Percentiles rank a stretch among this genome's conserved stretches.
Conservation (phyloP, 306 rosid species). For the Arachis hypogaea region DNA sequence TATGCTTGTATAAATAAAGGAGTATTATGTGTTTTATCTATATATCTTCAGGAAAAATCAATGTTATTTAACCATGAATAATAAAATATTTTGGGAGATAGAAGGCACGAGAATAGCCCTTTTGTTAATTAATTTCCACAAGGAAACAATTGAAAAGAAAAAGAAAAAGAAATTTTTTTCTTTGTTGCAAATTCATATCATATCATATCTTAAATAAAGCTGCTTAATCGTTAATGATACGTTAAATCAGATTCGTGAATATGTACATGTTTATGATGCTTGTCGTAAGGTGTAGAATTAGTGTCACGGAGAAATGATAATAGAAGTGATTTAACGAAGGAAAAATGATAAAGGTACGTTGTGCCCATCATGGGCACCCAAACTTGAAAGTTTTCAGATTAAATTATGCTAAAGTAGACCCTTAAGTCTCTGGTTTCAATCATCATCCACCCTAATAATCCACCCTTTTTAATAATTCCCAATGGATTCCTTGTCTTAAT, state of each 20-base stretch:
- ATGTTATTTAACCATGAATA: too few species aligned
- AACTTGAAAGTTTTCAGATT: constrained; percentile 39
- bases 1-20: too few species aligned
- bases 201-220: neutral
- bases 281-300: constrained; percentile 30
- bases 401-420: constrained; percentile 34
- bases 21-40: too few species aligned
- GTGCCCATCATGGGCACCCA: constrained; percentile 50
- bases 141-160: neutral
- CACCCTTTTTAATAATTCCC: constrained; percentile 34
- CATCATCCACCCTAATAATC: constrained; percentile 6
- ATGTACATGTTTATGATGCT: neutral
- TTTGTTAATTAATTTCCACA: neutral
- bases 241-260: neutral
- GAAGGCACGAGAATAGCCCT: neutral
- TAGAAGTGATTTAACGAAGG: constrained; percentile 13
- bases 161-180: too few species aligned
- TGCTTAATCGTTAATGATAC: constrained; percentile 20
- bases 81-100: too few species aligned
- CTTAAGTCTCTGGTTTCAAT: constrained; percentile 29
- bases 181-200: neutral
- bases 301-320: constrained; percentile 7
- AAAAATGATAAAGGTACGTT: constrained; percentile 40
- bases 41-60: too few species aligned
- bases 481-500: constrained; percentile 40